Base-by-base conservation (phyloP, 1,284 basidiomycete genomes). In the Tilletia caries region DNA sequence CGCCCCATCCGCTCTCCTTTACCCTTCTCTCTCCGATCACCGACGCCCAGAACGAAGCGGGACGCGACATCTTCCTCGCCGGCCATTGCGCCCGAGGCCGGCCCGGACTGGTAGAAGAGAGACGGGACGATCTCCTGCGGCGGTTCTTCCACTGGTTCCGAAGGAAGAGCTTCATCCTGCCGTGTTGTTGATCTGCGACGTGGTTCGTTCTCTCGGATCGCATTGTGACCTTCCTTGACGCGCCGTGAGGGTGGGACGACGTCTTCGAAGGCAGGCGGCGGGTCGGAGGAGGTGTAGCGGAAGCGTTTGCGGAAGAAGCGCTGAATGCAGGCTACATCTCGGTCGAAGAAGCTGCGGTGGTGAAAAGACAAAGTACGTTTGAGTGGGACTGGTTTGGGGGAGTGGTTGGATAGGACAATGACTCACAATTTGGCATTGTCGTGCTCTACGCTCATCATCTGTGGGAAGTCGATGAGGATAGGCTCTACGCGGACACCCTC, bases 401-500 rank as follows among this genome's bases (percentile, higher is more conserved):
- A 60, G 46, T 32, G 67, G n/a, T 37, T 2, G 10, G 46, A 25
- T n/a, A n/a, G n/a, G n/a, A n/a, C n/a, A n/a, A n/a, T 41, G n/a
- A 33, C 41, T 84, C 78, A 95, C 93, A 91, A 96, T 86, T 98
- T 95, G 12, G 95, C 96, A 83, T 99, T 97, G 79, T 90, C 89
- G 80, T 99, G 95, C 65, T 94, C 91, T 44, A 92, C 95, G 86
- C 92, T 94, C 84, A 98, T 92, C 95, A 98, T 98, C 86, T 99
- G 95, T 1, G 95, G 95, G 82, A 99, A 99, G 85, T 99, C 96
- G 77, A 99, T 98, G 43, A 99, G 89, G 67, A 98, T 86, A 4
- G 95, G 92, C 77, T 93, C 90, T 8, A 92, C 79, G 68, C 75
- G 89, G 13, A 75, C 88, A 41, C 93, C 87, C 73, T 91, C 89